Evolutionary conservation across 2,329 filamentous ascomycete species (phyloP), one percentile per base, ranked within the genome.

Genomic region (Fusarium gaditjirri): DNA sequence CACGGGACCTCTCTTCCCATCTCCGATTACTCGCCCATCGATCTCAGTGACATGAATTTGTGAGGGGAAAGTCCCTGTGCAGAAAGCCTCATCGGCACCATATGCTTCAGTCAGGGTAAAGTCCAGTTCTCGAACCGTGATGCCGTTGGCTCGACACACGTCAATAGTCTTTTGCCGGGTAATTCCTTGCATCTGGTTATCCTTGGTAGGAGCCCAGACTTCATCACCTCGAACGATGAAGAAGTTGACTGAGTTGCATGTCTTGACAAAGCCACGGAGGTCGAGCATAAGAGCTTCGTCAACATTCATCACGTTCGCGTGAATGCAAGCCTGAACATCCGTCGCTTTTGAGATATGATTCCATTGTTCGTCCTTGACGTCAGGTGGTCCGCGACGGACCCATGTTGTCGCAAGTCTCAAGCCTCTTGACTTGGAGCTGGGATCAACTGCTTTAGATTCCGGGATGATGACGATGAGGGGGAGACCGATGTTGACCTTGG

Each of bases 131-230:
- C 25, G 2, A 0, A 67, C 54, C 0, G 29, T 53, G 0, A 67
- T 67, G 0, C 64, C 64, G 0, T 67, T 67, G 0, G 41, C 46
- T 12, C 54, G 64, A 0, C 64, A 67, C 0, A 67, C 54, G 2
- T 67, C 62, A 1, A 67, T 67, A 0, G 64, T 67, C 16, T 67
- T 67, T 19, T 67, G 62, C 0, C 64, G 25, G 0, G 64, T 67
- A 0, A 67, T 67, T 0, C 64, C 64, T 14, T 67, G 64, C 64
- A 67, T 67, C 29, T 67, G 64, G 1, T 67, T 67, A 0, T 67
- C 64, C n/a, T 67, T 67, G 0, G 64, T 67, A 2, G 64, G 62
- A 0, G 64, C 62, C 64, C 64, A 67, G 2, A 67, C 64, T 27
- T 67, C 64, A 17, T 67, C n/a, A 0, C 41, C 62, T 0, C 64